Conservation (phyloP, 352 stramenopile species). For the Pythium insidiosum region DNA sequence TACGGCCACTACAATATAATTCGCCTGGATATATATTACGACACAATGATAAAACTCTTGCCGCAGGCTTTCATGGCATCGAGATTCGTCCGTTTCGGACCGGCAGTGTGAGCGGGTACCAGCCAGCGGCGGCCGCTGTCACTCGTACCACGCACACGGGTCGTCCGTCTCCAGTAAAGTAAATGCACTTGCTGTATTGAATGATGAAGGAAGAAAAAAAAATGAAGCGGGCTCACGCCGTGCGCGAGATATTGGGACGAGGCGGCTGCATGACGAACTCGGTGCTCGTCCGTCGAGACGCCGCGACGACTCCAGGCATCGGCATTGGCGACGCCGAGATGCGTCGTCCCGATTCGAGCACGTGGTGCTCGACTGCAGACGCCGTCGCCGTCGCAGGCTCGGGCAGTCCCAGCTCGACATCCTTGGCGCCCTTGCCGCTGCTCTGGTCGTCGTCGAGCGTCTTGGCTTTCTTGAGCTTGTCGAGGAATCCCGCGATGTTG, state of each 20-base stretch:
- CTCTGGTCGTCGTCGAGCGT: constrained; percentile 12
- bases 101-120: constrained; percentile 63
- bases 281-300: constrained; percentile 4
- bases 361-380: background rate
- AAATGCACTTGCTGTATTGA: background rate
- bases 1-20: background rate
- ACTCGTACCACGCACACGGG: too few species aligned
- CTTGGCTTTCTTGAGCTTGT: constrained; percentile 25
- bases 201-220: background rate
- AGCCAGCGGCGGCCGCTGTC: constrained; percentile 8
- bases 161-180: too few species aligned
- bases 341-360: background rate
- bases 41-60: background rate
- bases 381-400: too few species aligned
- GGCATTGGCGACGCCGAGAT: background rate
- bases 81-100: constrained; percentile 45
- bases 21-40: too few species aligned
- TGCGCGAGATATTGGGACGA: constrained; percentile 12
- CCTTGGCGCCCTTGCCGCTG: background rate
- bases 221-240: background rate
- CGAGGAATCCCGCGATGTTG: constrained; percentile 14
- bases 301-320: background rate
- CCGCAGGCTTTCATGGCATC: constrained; percentile 41
- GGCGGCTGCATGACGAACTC: constrained; percentile 14
- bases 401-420: too few species aligned